Evolutionary conservation across 2,329 filamentous ascomycete species (phyloP).

Genomic region (Aspergillus sp.): DNA sequence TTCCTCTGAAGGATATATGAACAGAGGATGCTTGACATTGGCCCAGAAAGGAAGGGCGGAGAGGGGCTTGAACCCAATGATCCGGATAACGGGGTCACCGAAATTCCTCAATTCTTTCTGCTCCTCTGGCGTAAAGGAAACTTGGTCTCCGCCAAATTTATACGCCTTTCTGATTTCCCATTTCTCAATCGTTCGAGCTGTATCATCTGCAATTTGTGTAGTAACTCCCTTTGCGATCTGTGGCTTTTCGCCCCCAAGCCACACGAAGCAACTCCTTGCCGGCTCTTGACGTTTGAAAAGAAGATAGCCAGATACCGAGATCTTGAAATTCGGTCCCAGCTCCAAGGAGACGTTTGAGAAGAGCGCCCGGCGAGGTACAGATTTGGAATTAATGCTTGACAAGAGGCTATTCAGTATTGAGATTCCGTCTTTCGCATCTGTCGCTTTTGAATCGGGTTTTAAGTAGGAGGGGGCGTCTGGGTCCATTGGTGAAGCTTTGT

Average conservation of each 20-base stretch:
- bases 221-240: constrained; percentile 79
- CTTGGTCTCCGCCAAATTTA: constrained; percentile 90
- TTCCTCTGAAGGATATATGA: constrained; percentile 92
- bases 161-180: constrained; percentile 86
- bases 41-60: constrained; percentile 79
- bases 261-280: constrained; percentile 83
- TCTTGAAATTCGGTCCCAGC: constrained; percentile 79
- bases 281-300: constrained; percentile 82
- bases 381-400: constrained; percentile 88
- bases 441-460: constrained; percentile 54
- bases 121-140: constrained; percentile 85
- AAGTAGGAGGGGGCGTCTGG: constrained; percentile 67
- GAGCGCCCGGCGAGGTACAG: constrained; percentile 79
- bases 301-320: constrained; percentile 93
- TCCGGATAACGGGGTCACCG: constrained; percentile 78
- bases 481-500: constrained; percentile 71
- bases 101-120: constrained; percentile 77
- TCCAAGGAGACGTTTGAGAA: constrained; percentile 90
- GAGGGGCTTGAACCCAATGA: constrained; percentile 91
- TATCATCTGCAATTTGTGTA: constrained; percentile 76
- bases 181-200: constrained; percentile 75
- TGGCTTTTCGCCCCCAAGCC: constrained; percentile 80
- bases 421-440: constrained; percentile 74
- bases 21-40: constrained; percentile 81
- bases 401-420: constrained; percentile 78